Conservation (phyloP, 2,329 filamentous ascomycete species). For the Karstenula rhodostoma region DNA sequence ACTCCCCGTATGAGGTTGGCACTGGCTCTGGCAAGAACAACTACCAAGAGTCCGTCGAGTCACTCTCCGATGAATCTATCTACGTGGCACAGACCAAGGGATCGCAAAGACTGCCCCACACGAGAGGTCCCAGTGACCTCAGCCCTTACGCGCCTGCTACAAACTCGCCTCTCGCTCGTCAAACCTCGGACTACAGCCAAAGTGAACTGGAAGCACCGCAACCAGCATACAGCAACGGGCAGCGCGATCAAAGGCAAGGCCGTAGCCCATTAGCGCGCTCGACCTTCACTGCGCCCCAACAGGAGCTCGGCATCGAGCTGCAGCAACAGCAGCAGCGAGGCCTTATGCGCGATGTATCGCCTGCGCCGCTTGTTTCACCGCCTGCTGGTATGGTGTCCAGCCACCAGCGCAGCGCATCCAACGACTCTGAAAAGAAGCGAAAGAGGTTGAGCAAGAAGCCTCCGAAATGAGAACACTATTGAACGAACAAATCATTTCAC, state of each 20-base stretch:
- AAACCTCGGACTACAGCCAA: conserved; percentile 33
- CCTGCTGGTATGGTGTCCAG: conserved; percentile 21
- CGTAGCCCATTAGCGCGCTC: conserved; percentile 56
- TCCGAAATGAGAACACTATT: conserved; percentile 22
- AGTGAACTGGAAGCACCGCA: conserved; percentile 40
- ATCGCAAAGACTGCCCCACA: conserved; percentile 33
- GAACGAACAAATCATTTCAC: background rate
- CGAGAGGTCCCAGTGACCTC: conserved; percentile 34
- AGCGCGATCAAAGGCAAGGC: conserved; percentile 42
- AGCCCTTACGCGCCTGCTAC: conserved; percentile 25
- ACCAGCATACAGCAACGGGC: conserved; percentile 31
- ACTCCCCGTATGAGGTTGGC: conserved; percentile 38
- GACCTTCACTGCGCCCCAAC: conserved; percentile 43
- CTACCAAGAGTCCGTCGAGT: conserved; percentile 47
- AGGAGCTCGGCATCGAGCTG: conserved; percentile 45
- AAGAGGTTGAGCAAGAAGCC: conserved; percentile 46
- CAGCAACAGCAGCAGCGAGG: conserved; percentile 44
- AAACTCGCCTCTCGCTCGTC: conserved; percentile 37
- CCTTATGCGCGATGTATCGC: conserved; percentile 45
- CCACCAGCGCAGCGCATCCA: conserved; percentile 41
- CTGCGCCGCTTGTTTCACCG: conserved; percentile 37
- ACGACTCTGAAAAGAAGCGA: conserved; percentile 44
- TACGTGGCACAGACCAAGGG: conserved; percentile 38
- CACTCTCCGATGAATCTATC: conserved; percentile 46
- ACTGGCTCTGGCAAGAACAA: conserved; percentile 32